These are phyloP conservation scores for Cyclospora cayetanensis DNA, from an alignment of 169 alveolate species.

Conservation along the genomic window DNA sequence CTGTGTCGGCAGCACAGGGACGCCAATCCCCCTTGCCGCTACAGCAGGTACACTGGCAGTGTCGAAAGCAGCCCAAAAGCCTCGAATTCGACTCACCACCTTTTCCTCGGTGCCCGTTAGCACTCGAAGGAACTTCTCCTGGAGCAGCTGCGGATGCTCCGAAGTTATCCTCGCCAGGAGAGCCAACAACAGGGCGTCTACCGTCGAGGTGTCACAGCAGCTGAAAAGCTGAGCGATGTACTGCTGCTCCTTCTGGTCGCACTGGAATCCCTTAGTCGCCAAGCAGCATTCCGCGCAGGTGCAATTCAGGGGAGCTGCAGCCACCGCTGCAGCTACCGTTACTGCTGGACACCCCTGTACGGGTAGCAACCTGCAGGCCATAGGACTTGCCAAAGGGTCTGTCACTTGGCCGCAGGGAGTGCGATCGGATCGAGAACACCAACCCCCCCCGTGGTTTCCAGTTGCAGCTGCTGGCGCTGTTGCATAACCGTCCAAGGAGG, in stretches of 20 bases:
- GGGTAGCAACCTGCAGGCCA: neutral
- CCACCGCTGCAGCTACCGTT: constrained; percentile 11
- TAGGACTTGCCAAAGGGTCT: neutral
- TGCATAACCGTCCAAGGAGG: neutral
- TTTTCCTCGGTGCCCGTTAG: neutral
- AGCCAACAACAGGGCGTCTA: neutral
- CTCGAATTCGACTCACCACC: neutral
- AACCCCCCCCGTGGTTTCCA: neutral
- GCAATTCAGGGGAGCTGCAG: constrained; percentile 17
- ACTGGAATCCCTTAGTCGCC: too few relatives aligned
- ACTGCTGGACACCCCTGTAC: neutral
- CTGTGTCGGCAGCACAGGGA: too few relatives aligned
- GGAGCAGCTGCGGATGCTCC: constrained; percentile 41
- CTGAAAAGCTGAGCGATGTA: constrained; percentile 14
- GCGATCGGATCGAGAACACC: neutral
- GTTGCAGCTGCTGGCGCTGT: constrained; percentile 11
- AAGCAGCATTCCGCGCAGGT: neutral
- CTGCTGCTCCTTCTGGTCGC: constrained; percentile 17
- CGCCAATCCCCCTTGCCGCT: too few relatives aligned
- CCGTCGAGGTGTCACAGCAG: constrained; percentile 23
- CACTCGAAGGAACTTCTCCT: neutral
- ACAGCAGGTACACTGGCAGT: constrained; percentile 13
- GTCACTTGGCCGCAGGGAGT: neutral
- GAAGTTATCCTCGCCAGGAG: neutral
- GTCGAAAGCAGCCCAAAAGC: neutral